Conservation (phyloP, 2,329 filamentous ascomycete species). For the Camptophora hylomeconis region DNA sequence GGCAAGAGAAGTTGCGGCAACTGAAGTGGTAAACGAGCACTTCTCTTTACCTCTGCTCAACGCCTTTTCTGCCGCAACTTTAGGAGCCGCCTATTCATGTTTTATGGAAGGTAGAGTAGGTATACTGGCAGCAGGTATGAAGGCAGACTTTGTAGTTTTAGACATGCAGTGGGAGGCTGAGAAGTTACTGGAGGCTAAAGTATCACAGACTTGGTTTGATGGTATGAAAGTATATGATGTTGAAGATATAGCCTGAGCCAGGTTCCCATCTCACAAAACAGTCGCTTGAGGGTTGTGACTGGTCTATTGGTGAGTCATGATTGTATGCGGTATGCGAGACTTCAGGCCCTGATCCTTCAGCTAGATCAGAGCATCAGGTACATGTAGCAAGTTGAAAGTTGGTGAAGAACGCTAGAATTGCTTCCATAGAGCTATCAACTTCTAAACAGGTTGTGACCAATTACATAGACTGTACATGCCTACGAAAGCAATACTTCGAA, state of each 20-base stretch:
- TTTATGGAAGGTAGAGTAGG: slow-evolving; percentile 32
- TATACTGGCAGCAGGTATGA: slow-evolving; percentile 27
- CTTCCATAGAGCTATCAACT: too few relatives aligned
- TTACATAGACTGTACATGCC: too few relatives aligned
- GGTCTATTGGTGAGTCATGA: too few relatives aligned
- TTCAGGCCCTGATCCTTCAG: too few relatives aligned
- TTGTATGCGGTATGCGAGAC: too few relatives aligned
- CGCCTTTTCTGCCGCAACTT: slow-evolving; percentile 32
- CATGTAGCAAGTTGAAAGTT: too few relatives aligned
- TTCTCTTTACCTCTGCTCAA: slow-evolving; percentile 30
- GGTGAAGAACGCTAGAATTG: too few relatives aligned
- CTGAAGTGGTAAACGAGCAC: slow-evolving; percentile 29
- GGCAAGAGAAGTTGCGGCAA: slow-evolving; percentile 26
- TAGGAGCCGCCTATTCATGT: slow-evolving; percentile 32
- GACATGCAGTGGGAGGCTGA: slow-evolving; percentile 27
- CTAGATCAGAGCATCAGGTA: too few relatives aligned
- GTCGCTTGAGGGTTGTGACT: too few relatives aligned
- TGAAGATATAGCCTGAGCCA: not conserved
- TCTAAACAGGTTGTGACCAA: too few relatives aligned
- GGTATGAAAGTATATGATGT: slow-evolving; percentile 23
- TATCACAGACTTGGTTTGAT: slow-evolving; percentile 33
- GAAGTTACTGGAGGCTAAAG: slow-evolving; percentile 26
- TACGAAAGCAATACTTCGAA: too few relatives aligned
- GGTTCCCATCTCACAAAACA: too few relatives aligned
- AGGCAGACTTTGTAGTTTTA: slow-evolving; percentile 27